Evolutionary conservation across 345 rosid genomes (phyloP).

Genomic region (Euphorbia lathyris): DNA sequence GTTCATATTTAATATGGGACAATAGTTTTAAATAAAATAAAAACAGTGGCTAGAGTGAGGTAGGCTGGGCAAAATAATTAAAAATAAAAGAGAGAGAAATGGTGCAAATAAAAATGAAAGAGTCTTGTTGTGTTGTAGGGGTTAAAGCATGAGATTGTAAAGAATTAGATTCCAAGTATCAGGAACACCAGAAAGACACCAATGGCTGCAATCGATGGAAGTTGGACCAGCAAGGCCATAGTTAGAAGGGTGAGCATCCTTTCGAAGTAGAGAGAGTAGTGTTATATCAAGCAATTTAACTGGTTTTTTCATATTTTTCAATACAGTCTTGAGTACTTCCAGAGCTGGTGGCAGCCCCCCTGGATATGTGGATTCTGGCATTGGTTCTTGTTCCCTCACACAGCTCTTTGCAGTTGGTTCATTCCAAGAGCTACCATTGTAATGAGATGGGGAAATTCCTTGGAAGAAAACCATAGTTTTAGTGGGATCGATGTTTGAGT

Average conservation of each 20-base stretch:
- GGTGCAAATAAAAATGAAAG: too few relatives aligned
- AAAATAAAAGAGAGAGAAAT: too few relatives aligned
- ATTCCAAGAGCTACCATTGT: constrained; percentile 38
- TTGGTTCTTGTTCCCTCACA: constrained; percentile 25
- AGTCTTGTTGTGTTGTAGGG: too few relatives aligned
- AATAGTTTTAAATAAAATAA: too few relatives aligned
- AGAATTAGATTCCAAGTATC: constrained; percentile 89
- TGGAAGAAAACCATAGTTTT: constrained; percentile 49
- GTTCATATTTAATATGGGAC: too few relatives aligned
- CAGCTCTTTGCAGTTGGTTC: constrained; percentile 31
- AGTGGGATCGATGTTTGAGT: constrained; percentile 41
- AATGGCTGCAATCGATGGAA: constrained; percentile 74
- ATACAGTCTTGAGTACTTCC: constrained; percentile 16
- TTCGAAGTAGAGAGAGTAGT: constrained; percentile 63
- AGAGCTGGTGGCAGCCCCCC: constrained; percentile 30
- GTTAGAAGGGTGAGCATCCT: constrained; percentile 86
- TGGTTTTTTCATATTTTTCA: constrained; percentile 8
- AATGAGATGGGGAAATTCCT: constrained; percentile 56
- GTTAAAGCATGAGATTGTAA: constrained; percentile 46
- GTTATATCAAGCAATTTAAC: constrained; percentile 65
- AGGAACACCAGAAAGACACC: constrained; percentile 94
- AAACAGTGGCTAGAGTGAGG: too few relatives aligned
- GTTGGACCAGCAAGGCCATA: constrained; percentile 53
- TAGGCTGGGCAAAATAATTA: too few relatives aligned
- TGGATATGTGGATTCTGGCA: constrained; percentile 34